Percentiles rank a stretch among this genome's conserved stretches.
These are phyloP conservation scores for Prunus salicina DNA, from an alignment of 306 rosid genomes.

Conservation along the genomic window DNA sequence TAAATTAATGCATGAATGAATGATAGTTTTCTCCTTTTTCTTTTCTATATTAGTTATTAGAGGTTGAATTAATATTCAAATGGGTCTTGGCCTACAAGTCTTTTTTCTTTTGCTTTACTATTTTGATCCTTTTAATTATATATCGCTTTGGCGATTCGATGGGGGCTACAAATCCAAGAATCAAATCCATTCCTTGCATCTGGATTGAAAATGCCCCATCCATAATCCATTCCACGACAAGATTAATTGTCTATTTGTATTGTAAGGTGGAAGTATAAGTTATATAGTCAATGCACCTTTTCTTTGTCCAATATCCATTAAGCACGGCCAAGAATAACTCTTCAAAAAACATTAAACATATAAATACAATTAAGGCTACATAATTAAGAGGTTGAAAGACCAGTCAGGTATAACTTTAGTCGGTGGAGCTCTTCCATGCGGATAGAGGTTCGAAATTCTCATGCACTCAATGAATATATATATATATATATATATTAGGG, in stretches of 20 bases:
- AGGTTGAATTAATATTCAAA: background rate
- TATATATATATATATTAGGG: too few relatives aligned
- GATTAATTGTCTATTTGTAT: background rate
- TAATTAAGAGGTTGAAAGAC: too few relatives aligned
- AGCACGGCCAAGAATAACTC: background rate
- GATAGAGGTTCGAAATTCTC: accelerated
- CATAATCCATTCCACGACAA: too few relatives aligned
- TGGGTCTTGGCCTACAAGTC: background rate
- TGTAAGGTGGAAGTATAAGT: background rate
- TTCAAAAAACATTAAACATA: background rate
- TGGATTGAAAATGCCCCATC: conserved; percentile 12
- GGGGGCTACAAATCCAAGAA: conserved; percentile 17
- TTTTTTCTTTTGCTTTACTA: background rate
- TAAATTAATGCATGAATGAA: background rate
- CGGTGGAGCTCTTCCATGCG: too few relatives aligned
- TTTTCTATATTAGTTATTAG: background rate
- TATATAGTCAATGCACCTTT: background rate
- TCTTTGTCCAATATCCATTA: background rate
- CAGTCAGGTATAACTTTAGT: too few relatives aligned
- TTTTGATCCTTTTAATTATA: background rate
- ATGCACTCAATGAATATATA: too few relatives aligned
- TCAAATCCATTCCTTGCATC: conserved; percentile 20
- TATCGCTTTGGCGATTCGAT: conserved; percentile 9
- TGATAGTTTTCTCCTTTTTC: background rate
- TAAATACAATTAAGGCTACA: too few relatives aligned